phyloP scores from a whole-genome alignment of 495 filamentous ascomycete genomes.

The Talaromyces trachyspermus region DNA sequence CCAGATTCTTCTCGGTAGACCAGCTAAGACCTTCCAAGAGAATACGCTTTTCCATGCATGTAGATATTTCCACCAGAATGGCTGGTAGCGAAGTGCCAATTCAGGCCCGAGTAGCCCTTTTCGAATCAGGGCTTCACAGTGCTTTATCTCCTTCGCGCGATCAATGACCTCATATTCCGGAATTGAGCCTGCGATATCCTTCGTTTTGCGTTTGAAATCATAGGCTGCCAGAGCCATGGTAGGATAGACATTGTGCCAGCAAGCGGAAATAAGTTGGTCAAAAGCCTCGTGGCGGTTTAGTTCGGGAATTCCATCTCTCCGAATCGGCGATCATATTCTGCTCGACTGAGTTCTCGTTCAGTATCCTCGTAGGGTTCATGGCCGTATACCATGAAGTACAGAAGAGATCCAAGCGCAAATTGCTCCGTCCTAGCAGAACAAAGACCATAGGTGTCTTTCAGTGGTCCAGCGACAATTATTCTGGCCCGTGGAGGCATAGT shows the following conservation, averaged over 20 bases:
- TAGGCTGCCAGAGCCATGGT: slow-evolving; percentile 19
- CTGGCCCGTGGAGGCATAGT: slow-evolving; percentile 15
- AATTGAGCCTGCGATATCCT: slow-evolving; percentile 10
- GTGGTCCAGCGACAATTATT: slow-evolving; percentile 15
- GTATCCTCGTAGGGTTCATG: slow-evolving; percentile 25
- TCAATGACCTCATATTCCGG: slow-evolving; percentile 16
- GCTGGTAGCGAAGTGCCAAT: slow-evolving; percentile 18
- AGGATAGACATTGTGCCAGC: slow-evolving; percentile 21
- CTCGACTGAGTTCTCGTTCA: slow-evolving; percentile 13
- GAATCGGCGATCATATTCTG: slow-evolving; percentile 19
- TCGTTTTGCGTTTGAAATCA: slow-evolving; percentile 17
- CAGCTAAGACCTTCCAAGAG: slow-evolving; percentile 13
- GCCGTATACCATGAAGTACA: slow-evolving; percentile 25
- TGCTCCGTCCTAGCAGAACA: slow-evolving; percentile 22
- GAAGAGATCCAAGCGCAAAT: slow-evolving; percentile 21
- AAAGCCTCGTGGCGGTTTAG: slow-evolving; percentile 17
- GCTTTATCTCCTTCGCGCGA: slow-evolving; percentile 15
- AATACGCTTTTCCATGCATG: slow-evolving; percentile 11
- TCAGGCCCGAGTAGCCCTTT: slow-evolving; percentile 16
- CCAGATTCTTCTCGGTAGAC: slow-evolving; percentile 14
- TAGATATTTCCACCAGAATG: slow-evolving; percentile 17
- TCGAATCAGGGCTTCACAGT: slow-evolving; percentile 15
- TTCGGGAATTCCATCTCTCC: slow-evolving; percentile 18
- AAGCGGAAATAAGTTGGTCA: slow-evolving; percentile 18
- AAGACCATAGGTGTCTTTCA: slow-evolving; percentile 17